A percentile compares a stretch with the other conserved stretches of the same genome.
Evolutionary conservation across 2,329 filamentous ascomycete species (phyloP).

Genomic region (Myriosclerotinia curreyana): DNA sequence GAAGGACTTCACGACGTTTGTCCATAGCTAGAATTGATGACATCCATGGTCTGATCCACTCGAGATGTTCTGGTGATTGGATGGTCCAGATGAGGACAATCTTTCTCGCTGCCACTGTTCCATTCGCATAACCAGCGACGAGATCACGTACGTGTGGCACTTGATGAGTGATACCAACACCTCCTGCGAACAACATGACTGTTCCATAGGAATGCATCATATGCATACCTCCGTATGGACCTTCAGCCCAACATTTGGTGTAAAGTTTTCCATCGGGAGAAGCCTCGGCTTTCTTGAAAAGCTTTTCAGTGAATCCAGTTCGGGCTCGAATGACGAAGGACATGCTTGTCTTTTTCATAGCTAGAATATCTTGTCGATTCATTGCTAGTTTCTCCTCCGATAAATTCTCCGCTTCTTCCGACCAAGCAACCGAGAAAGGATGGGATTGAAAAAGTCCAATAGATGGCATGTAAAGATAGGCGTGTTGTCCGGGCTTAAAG

Average conservation of each 20-base stretch:
- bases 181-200: conserved; percentile 74
- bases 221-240: conserved; percentile 73
- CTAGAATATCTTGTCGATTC: conserved; percentile 56
- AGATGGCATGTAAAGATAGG: conserved; percentile 73
- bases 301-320: conserved; percentile 67
- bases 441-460: conserved; percentile 73
- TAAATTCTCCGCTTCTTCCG: conserved; percentile 58
- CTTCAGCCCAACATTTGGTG: conserved; percentile 68
- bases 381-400: conserved; percentile 56
- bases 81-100: conserved; percentile 77
- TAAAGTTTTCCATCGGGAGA: conserved; percentile 58
- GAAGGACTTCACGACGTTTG: conserved; percentile 67
- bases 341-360: conserved; percentile 61
- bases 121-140: conserved; percentile 63
- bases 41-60: conserved; percentile 85
- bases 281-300: conserved; percentile 66
- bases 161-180: conserved; percentile 77
- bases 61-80: conserved; percentile 73
- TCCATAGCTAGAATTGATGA: conserved; percentile 75
- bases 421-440: conserved; percentile 78
- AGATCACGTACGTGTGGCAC: conserved; percentile 73
- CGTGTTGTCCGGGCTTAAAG: conserved; percentile 72
- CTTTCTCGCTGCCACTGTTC: conserved; percentile 67
- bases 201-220: conserved; percentile 73
- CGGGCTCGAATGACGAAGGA: conserved; percentile 71